Evolutionary conservation across 2,329 filamentous ascomycete genomes (phyloP), one percentile per base, ranked within the genome.

Genomic region (Taxawa tesnikishii): DNA sequence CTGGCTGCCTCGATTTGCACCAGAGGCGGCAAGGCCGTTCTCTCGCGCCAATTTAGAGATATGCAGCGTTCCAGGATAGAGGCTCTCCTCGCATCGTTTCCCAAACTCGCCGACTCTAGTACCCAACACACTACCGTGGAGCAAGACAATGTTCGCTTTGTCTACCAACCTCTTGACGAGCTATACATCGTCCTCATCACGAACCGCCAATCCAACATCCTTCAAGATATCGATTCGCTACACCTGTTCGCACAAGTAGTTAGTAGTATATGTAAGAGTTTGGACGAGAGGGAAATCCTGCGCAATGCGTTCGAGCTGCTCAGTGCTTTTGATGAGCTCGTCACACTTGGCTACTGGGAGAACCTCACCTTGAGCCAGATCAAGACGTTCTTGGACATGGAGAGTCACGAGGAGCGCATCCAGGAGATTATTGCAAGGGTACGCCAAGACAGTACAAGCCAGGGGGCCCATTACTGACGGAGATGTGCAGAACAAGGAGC

Each of bases 151-250:
- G 90, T 98, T 53, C 88, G 90, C 65, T 98, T 94, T 56, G 90
- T 98, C 37, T 98, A 98, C 68, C 90, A 98, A 59, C 92, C 90
- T 38, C 73, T 98, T 43, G 92, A 98, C 63, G 92, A 98, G 67
- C 78, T 98, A 43, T 98, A 98, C 73, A 96, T 98, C 75, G 88
- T 98, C 44, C 76, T 98, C 52, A 96, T 98, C 62, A 98, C 92
- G 59, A 98, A 98, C 69, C 82, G 85, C 50, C 90, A 96, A 68
- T 96, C 88, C 59, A 98, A 98, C 63, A 98, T 98, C 47, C 73
- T 98, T 31, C 90, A 98, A 64, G 90, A 98, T 60, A 98, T 98
- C 59, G 90, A 96, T 63, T 94, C 90, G 38, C 73, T 98, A 38
- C 92, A 98, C 59, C 73, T 98, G 13, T 98, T 98, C 56, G 88